These are phyloP conservation scores for Talaromyces adpressus DNA, from an alignment of 495 filamentous ascomycete species.

Conservation along the genomic window DNA sequence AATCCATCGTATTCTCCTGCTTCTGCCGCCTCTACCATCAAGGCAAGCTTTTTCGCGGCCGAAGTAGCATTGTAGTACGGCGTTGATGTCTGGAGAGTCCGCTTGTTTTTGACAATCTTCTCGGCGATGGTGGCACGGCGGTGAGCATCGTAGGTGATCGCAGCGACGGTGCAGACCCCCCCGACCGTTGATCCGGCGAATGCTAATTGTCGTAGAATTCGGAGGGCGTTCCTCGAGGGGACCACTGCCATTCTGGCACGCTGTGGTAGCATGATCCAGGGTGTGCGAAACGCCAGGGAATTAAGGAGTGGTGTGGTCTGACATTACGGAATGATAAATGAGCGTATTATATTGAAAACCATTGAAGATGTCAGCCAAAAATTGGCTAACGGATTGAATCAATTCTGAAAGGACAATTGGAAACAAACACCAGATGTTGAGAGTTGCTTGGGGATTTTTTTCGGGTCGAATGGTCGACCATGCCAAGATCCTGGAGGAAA, in stretches of 20 bases:
- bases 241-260: constrained; percentile 20
- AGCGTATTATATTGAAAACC: not conserved
- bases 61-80: constrained; percentile 39
- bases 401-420: not conserved
- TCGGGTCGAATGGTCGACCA: not conserved
- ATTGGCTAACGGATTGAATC: not conserved
- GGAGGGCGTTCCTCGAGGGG: constrained; percentile 40
- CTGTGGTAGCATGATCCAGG: constrained; percentile 2
- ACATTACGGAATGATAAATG: constrained; percentile 1
- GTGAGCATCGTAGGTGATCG: constrained; percentile 36
- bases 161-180: constrained; percentile 33
- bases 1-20: constrained; percentile 34
- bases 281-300: not conserved
- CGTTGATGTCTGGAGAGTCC: constrained; percentile 34
- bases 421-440: not conserved
- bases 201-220: constrained; percentile 36
- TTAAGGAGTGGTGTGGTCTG: not conserved
- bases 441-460: not conserved
- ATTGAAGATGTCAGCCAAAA: not conserved
- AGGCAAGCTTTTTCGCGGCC: constrained; percentile 29
- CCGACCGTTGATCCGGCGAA: constrained; percentile 36
- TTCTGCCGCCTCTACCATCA: constrained; percentile 38
- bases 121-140: constrained; percentile 34
- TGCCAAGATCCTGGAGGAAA: not conserved
- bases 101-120: constrained; percentile 38